phyloP scores from a whole-genome alignment of 306 rosid species.

The Myrica gale region DNA sequence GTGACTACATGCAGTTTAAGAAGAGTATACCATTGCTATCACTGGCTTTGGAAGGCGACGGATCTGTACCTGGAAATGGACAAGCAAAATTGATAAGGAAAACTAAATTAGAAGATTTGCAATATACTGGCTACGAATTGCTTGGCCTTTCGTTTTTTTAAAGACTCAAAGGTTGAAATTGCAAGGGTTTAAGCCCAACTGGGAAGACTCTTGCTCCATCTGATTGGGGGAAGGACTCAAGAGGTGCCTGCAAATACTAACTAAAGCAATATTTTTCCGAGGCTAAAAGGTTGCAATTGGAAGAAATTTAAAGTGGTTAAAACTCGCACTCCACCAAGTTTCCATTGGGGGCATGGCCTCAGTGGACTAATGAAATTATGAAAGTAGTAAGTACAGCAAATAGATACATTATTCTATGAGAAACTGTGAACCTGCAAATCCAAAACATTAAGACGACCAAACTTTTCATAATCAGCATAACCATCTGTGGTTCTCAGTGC shows the following conservation, averaged over 20 bases:
- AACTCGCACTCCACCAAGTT: background rate
- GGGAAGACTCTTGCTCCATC: no score
- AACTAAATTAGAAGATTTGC: background rate
- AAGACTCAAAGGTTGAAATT: no score
- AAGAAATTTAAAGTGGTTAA: background rate
- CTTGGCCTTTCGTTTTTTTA: background rate
- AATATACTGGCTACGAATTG: background rate
- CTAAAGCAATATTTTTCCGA: background rate
- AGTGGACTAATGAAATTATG: background rate
- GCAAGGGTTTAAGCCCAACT: no score
- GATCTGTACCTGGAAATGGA: constrained; percentile 59
- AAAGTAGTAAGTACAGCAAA: background rate
- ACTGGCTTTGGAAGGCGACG: constrained; percentile 95
- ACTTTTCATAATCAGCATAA: constrained; percentile 59
- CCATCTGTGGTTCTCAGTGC: constrained; percentile 78
- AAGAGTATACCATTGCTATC: constrained; percentile 71
- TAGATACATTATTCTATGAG: background rate
- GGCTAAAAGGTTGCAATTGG: background rate
- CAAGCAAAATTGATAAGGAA: background rate
- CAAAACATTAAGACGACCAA: constrained; percentile 77
- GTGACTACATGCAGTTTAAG: constrained; percentile 10
- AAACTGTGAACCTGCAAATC: constrained; percentile 68
- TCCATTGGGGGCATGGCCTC: background rate
- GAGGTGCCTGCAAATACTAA: no score
- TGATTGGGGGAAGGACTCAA: no score